Evolutionary conservation across 2,329 filamentous ascomycete species (phyloP).

Genomic region (Penicillium polonicum): DNA sequence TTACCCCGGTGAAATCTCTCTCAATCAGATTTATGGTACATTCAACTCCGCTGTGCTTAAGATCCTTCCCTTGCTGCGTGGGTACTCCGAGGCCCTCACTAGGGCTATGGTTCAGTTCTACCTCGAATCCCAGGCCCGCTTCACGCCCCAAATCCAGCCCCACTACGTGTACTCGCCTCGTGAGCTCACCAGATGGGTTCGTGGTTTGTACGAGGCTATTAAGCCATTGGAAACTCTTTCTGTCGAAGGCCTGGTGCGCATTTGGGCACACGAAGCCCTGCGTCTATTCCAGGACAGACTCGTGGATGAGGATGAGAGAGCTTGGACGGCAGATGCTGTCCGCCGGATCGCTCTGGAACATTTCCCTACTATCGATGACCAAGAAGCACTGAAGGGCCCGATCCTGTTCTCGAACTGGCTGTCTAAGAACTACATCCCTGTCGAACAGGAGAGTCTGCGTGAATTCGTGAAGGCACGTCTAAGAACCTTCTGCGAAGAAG

Average conservation of each 20-base stretch:
- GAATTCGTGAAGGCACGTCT: slow-evolving; percentile 97
- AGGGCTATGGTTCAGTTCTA: slow-evolving; percentile 98
- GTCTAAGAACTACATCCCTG: slow-evolving; percentile 96
- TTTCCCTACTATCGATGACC: slow-evolving; percentile 94
- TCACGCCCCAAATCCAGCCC: slow-evolving; percentile 94
- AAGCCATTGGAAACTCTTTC: slow-evolving; percentile 83
- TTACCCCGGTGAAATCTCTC: slow-evolving; percentile 91
- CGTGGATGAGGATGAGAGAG: slow-evolving; percentile 87
- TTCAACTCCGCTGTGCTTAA: slow-evolving; percentile 97
- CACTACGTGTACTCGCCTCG: slow-evolving; percentile 99
- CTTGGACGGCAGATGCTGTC: slow-evolving; percentile 91
- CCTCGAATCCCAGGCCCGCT: slow-evolving; percentile 86
- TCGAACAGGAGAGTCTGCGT: slow-evolving; percentile 89
- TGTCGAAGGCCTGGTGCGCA: slow-evolving; percentile 87
- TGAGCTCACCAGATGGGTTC: slow-evolving; percentile 96
- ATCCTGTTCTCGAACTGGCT: slow-evolving; percentile 99
- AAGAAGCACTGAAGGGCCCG: slow-evolving; percentile 82
- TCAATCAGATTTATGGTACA: slow-evolving; percentile 96
- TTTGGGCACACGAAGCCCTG: slow-evolving; percentile 97
- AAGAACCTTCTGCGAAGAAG: slow-evolving; percentile 98
- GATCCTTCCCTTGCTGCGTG: slow-evolving; percentile 90
- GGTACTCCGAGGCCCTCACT: slow-evolving; percentile 89
- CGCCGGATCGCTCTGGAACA: slow-evolving; percentile 81
- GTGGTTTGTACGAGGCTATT: slow-evolving; percentile 96
- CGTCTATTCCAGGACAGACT: slow-evolving; percentile 96